These are phyloP conservation scores for Diaporthe velutina DNA, from an alignment of 2,329 filamentous ascomycete genomes.

Conservation along the genomic window DNA sequence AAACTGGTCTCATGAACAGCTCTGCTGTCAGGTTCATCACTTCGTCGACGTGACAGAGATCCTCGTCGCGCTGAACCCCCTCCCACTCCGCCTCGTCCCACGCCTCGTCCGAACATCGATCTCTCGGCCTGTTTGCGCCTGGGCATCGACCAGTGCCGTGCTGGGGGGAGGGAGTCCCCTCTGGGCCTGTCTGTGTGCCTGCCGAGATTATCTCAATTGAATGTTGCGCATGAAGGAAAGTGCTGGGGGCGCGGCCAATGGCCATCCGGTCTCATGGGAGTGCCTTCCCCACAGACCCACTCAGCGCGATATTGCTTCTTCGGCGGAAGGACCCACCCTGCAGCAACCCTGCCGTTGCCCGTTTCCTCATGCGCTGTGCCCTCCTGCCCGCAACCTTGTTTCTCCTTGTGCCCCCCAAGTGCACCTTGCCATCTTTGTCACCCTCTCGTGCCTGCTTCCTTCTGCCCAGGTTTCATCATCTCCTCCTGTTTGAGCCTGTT, in stretches of 20 bases:
- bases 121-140: slow-evolving; percentile 3
- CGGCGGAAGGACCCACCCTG: slow-evolving; percentile 20
- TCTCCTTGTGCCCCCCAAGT: not conserved
- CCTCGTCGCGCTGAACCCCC: not conserved
- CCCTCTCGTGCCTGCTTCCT: slow-evolving; percentile 15
- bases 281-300: slow-evolving; percentile 34
- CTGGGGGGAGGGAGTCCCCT: not conserved
- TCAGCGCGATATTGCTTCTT: slow-evolving; percentile 31
- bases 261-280: slow-evolving; percentile 1
- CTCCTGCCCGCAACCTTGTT: slow-evolving; percentile 25
- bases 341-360: slow-evolving; percentile 28
- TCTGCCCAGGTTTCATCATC: slow-evolving; percentile 37
- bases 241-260: slow-evolving; percentile 18
- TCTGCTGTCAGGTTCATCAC: slow-evolving; percentile 9
- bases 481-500: slow-evolving; percentile 31
- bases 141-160: not conserved
- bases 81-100: not conserved
- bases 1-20: not conserved
- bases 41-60: not conserved
- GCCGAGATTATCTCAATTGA: slow-evolving; percentile 29
- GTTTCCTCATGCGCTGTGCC: slow-evolving; percentile 30
- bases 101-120: slow-evolving; percentile 7
- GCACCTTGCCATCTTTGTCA: slow-evolving; percentile 30
- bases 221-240: slow-evolving; percentile 17
- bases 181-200: not conserved